These are phyloP conservation scores for Kandelia obovata DNA, from an alignment of 345 rosid genomes.

Conservation along the genomic window DNA sequence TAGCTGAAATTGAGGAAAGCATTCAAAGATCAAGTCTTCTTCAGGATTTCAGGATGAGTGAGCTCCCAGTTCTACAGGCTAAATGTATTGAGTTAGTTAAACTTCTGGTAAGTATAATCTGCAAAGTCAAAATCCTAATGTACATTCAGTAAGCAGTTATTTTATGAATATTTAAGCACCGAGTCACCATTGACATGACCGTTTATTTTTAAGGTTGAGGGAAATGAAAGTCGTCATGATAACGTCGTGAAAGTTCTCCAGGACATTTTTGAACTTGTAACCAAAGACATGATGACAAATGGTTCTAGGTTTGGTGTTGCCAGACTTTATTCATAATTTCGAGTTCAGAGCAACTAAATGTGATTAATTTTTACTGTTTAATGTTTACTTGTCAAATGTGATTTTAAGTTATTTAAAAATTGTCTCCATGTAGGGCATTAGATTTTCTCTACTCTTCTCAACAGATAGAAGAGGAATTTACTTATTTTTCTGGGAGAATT, in stretches of 20 bases:
- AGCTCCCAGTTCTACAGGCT: conserved; percentile 58
- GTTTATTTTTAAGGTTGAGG: conserved; percentile 44
- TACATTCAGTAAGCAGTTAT: background rate
- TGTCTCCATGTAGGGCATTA: background rate
- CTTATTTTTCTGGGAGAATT: conserved; percentile 41
- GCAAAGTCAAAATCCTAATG: conserved; percentile 11
- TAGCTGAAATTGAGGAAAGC: conserved; percentile 71
- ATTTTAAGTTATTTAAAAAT: background rate
- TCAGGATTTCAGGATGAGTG: conserved; percentile 66
- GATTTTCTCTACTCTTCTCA: conserved; percentile 38
- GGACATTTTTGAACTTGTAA: conserved; percentile 85
- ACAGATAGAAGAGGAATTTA: conserved; percentile 33
- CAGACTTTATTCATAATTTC: conserved; percentile 9
- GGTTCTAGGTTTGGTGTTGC: conserved; percentile 56
- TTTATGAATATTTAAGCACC: background rate
- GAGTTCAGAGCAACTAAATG: too few species aligned
- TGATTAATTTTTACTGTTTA: too few species aligned
- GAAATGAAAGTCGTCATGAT: conserved; percentile 45
- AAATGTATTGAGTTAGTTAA: conserved; percentile 66
- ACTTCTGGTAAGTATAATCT: conserved; percentile 62
- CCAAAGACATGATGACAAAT: conserved; percentile 76
- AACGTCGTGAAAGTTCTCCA: conserved; percentile 81
- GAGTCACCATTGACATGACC: conserved; percentile 14
- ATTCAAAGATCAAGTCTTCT: conserved; percentile 60
- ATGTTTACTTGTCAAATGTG: background rate